phyloP scores from a whole-genome alignment of 192 early-diverging fungal species.

The Linnemannia hyalina region DNA sequence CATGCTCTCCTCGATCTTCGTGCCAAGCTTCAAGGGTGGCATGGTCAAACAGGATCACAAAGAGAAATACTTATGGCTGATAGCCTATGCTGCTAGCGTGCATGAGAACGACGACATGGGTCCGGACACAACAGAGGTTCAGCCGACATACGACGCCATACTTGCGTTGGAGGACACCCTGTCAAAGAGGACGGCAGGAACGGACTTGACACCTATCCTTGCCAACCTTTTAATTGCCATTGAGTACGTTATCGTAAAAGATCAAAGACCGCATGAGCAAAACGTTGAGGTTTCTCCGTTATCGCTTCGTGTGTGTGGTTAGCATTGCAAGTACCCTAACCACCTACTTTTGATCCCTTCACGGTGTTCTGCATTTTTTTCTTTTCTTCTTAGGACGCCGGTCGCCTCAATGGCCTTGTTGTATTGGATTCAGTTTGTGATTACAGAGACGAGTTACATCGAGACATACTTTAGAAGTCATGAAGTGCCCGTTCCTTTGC shows the following conservation, averaged over 20 bases:
- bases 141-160: conserved; percentile 48
- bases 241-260: conserved; percentile 45
- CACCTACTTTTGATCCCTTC: background rate
- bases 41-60: conserved; percentile 66
- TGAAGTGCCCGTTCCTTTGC: conserved; percentile 70
- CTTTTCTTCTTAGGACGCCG: conserved; percentile 55
- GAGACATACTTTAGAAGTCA: conserved; percentile 76
- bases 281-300: conserved; percentile 3
- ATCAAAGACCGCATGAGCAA: background rate
- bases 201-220: conserved; percentile 56
- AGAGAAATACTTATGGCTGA: conserved; percentile 65
- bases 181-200: conserved; percentile 57
- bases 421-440: conserved; percentile 74
- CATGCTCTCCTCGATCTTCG: conserved; percentile 62
- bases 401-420: conserved; percentile 69
- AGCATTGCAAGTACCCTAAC: background rate
- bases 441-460: conserved; percentile 75
- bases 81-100: conserved; percentile 63
- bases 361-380: background rate
- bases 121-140: conserved; percentile 50
- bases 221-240: conserved; percentile 57
- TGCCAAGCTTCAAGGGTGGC: conserved; percentile 59
- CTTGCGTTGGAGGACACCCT: conserved; percentile 54
- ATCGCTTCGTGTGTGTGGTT: background rate
- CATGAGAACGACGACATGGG: conserved; percentile 52